Evolutionary conservation across 208 protist genomes (phyloP).

Genomic region (Leptomonas pyrrhocoris): DNA sequence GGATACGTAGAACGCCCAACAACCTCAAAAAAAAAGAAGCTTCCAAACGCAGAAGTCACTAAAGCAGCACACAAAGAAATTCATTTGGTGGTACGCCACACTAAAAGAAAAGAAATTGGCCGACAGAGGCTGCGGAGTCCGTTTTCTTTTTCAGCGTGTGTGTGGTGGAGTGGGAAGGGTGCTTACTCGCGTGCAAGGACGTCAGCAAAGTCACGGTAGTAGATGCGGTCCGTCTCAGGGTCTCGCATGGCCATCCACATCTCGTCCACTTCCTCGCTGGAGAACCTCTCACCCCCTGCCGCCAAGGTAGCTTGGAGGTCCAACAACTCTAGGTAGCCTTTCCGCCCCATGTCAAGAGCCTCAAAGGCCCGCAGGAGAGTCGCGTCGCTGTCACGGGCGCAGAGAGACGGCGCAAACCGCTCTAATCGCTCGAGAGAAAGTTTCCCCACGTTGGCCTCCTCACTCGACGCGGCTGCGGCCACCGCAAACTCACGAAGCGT

Average conservation of each 20-base stretch:
- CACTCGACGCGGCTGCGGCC: background rate
- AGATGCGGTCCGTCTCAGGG: constrained; percentile 67
- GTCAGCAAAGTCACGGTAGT: constrained; percentile 86
- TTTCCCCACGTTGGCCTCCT: background rate
- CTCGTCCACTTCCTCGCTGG: constrained; percentile 76
- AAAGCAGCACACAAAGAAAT: too few relatives aligned
- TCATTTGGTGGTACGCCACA: too few relatives aligned
- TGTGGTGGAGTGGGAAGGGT: background rate
- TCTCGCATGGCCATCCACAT: constrained; percentile 79
- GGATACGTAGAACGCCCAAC: too few relatives aligned
- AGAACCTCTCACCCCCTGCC: constrained; percentile 63
- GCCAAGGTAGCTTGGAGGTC: constrained; percentile 71
- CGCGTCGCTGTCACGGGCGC: constrained; percentile 58
- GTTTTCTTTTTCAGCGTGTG: background rate
- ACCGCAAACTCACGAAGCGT: constrained; percentile 23
- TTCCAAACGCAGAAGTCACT: too few relatives aligned
- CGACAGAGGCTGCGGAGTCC: too few relatives aligned
- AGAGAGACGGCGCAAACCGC: constrained; percentile 33
- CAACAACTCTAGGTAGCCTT: constrained; percentile 71
- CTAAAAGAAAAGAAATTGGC: too few relatives aligned
- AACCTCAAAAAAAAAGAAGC: too few relatives aligned
- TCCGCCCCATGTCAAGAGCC: constrained; percentile 57
- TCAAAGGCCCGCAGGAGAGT: constrained; percentile 75
- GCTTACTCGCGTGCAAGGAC: constrained; percentile 69
- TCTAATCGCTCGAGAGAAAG: constrained; percentile 22